phyloP scores from a whole-genome alignment of 345 rosid species.

The Citrus australasica region DNA sequence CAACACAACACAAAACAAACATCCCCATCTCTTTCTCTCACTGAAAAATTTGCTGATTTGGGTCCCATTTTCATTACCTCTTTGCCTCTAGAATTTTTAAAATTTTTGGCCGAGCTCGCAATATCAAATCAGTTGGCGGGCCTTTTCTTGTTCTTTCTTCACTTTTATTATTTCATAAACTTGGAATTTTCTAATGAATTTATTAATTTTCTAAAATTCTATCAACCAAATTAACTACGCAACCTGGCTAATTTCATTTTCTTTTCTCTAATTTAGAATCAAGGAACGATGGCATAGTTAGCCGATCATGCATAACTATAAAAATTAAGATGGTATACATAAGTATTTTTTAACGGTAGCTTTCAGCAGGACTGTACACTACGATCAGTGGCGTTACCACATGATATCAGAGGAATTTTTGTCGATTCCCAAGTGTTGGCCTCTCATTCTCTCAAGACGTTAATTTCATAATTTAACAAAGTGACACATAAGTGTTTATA shows the following conservation, averaged over 20 bases:
- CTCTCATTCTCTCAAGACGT: no score
- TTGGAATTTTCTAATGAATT: background rate
- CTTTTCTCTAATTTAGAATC: background rate
- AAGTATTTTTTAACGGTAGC: no score
- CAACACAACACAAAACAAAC: background rate
- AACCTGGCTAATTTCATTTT: background rate
- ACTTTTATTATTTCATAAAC: constrained; percentile 1
- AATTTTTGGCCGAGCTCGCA: constrained; percentile 9
- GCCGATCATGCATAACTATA: background rate
- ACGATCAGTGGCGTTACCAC: background rate
- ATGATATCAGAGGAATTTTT: background rate
- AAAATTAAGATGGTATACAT: no score
- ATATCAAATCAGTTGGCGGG: constrained; percentile 23
- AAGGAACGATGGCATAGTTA: background rate
- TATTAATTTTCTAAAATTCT: background rate
- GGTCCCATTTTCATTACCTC: constrained; percentile 24
- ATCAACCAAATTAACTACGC: background rate
- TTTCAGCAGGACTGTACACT: background rate
- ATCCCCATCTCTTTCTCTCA: background rate
- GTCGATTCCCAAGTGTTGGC: no score
- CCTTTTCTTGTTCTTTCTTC: constrained; percentile 10
- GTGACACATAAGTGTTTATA: background rate
- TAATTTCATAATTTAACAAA: background rate
- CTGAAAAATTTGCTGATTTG: constrained; percentile 13
- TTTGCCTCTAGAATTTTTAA: background rate